Evolutionary conservation across 179 eudicot species (phyloP).

Genomic region (Silene vulgaris): DNA sequence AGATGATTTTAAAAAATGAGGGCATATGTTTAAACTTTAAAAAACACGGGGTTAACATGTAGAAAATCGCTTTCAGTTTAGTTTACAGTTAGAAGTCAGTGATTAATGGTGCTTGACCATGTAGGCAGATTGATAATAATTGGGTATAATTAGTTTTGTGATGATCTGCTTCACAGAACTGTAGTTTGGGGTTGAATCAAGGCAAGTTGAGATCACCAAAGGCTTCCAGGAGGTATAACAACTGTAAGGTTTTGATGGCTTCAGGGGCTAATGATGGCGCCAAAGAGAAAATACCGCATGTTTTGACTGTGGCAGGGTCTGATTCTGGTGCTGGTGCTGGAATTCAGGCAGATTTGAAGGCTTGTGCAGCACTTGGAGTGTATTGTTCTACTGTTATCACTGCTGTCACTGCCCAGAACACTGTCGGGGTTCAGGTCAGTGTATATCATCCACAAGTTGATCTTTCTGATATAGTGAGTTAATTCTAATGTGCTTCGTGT

Average conservation of each 20-base stretch:
- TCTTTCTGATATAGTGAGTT: not conserved
- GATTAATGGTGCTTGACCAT: not conserved
- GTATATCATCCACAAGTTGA: not conserved
- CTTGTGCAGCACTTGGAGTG: conserved; percentile 82
- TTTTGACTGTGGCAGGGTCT: conserved; percentile 87
- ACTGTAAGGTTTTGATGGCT: conserved; percentile 21
- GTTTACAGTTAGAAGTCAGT: not conserved
- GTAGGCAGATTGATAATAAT: not conserved
- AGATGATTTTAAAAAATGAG: not conserved
- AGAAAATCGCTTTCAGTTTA: no score
- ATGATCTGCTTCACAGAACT: not conserved
- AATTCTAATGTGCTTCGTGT: not conserved
- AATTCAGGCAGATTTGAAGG: conserved; percentile 80
- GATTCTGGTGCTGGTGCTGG: conserved; percentile 97
- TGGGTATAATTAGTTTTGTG: not conserved
- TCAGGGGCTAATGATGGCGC: conserved; percentile 14
- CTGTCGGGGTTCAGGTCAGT: conserved; percentile 81
- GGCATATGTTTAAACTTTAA: not conserved
- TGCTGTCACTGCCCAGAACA: conserved; percentile 89
- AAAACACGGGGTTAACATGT: not conserved
- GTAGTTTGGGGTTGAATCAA: conserved; percentile 2
- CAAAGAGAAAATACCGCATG: conserved; percentile 52
- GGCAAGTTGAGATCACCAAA: conserved; percentile 4
- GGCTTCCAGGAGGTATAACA: not conserved
- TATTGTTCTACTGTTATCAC: conserved; percentile 92